Conservation (phyloP, 345 rosid genomes). For the Passiflora organensis region DNA sequence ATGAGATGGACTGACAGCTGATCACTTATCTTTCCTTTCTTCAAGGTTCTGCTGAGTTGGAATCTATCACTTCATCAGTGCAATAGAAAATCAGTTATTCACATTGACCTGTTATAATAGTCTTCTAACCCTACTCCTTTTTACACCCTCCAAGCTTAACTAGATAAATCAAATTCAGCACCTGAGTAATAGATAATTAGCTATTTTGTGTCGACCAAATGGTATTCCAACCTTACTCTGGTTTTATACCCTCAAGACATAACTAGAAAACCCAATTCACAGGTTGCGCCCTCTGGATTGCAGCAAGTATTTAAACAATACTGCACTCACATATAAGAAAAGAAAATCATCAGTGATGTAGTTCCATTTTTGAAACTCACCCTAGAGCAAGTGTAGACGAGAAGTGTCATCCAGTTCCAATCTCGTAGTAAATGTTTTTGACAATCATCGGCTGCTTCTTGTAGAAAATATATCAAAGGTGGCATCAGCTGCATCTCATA, state of each 20-base stretch:
- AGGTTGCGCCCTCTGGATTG: background rate
- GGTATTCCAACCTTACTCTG: too few species aligned
- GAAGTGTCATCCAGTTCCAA: constrained; percentile 90
- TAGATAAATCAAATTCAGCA: too few species aligned
- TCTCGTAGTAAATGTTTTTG: constrained; percentile 43
- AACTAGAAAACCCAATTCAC: too few species aligned
- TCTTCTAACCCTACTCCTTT: too few species aligned
- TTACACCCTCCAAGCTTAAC: too few species aligned
- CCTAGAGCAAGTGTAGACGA: constrained; percentile 73
- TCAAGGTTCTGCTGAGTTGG: too few species aligned
- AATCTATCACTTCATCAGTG: background rate
- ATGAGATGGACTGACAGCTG: too few species aligned
- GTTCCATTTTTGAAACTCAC: constrained; percentile 31
- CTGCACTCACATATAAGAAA: background rate
- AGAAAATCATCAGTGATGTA: background rate
- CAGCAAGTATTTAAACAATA: background rate
- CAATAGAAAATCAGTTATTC: too few species aligned
- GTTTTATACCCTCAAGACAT: too few species aligned
- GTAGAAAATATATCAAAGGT: constrained; percentile 67
- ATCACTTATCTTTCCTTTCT: background rate
- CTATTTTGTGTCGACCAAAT: too few species aligned
- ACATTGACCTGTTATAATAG: too few species aligned
- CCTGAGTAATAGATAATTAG: too few species aligned
- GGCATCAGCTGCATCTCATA: constrained; percentile 96
- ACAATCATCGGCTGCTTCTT: constrained; percentile 49